Evolutionary conservation across 2,329 filamentous ascomycete genomes (phyloP).

Genomic region (Fusarium bulbicola): DNA sequence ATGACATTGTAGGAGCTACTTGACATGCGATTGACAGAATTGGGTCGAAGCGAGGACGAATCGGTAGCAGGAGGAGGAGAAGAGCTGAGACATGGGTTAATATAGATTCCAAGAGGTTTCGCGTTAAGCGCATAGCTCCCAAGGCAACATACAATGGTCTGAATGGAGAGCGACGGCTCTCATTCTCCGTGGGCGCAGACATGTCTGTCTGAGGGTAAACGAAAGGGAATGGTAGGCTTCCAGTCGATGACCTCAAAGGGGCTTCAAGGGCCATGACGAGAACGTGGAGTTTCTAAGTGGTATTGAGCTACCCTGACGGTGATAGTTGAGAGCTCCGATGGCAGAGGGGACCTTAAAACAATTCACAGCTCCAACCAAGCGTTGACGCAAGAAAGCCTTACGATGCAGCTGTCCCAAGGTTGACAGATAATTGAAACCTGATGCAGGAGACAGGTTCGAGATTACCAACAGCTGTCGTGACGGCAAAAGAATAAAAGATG

Average conservation of each 20-base stretch:
- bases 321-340: slow-evolving; percentile 19
- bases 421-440: slow-evolving; percentile 2
- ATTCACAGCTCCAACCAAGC: slow-evolving; percentile 27
- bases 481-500: slow-evolving; percentile 1
- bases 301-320: slow-evolving; percentile 21
- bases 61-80: slow-evolving; percentile 52
- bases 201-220: slow-evolving; percentile 61
- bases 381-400: slow-evolving; percentile 39
- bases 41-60: slow-evolving; percentile 61
- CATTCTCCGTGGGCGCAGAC: slow-evolving; percentile 63
- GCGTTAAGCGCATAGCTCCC: background rate
- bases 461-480: slow-evolving; percentile 13
- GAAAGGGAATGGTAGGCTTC: slow-evolving; percentile 52
- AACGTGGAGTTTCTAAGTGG: slow-evolving; percentile 2
- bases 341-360: slow-evolving; percentile 13
- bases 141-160: slow-evolving; percentile 59
- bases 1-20: slow-evolving; percentile 63
- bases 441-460: background rate
- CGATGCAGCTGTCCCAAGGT: slow-evolving; percentile 18
- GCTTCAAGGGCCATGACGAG: slow-evolving; percentile 55
- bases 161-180: slow-evolving; percentile 58
- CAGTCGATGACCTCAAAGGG: slow-evolving; percentile 70
- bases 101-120: background rate
- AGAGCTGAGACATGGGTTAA: slow-evolving; percentile 43
- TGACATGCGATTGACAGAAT: slow-evolving; percentile 57